Base-by-base conservation (phyloP, 192 early-diverging fungal genomes). In the Podila epigama region DNA sequence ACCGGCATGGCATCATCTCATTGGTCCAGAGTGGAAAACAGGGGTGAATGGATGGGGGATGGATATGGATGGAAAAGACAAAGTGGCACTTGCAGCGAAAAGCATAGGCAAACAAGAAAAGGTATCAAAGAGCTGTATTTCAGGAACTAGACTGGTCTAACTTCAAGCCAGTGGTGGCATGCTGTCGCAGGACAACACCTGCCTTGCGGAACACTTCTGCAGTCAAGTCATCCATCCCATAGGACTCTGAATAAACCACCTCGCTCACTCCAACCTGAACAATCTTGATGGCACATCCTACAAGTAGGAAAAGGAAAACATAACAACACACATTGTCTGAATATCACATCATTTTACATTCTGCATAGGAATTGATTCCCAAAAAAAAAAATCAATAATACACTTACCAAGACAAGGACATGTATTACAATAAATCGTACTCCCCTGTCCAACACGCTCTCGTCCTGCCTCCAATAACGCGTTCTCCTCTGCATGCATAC, bases 401-500 rank as follows among this genome's bases (percentile, higher is more conserved):
- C 28, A 5, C 58, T 77, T 85, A 88, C 86, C 83, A 33, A 94
- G 66, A 60, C 91, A 94, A 13, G 92, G 91, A 58, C 90, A 93
- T 6, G 96, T 99, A 71, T 96, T 99, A 81, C 97, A 98, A 79
- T 99, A 99, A 18, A 98, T 87, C 7, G 91, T 92, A 27, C 89
- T 88, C 28, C 89, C 90, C 39, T 67, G 65, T 28, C 90, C 83
- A n/a, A 96, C 91, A 25, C 96, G 78, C n/a, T 93, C 94, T 40
- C 95, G 82, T 18, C 98, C 98, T 5, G 95, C 98, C 82, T 99
- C 98, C 51, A 99, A 71, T 51, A 99, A 79, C 32, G 97, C 96
- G 75, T 99, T 99, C 82, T 99, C 98, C 68, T 99, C 97, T 0
- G 98, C 98, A 69, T 98, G 97, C 73, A 99, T 88, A 75, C 98